Evolutionary conservation across 805 yeast genomes (phyloP).

Genomic region (Saccharomycopsis fodiens): DNA sequence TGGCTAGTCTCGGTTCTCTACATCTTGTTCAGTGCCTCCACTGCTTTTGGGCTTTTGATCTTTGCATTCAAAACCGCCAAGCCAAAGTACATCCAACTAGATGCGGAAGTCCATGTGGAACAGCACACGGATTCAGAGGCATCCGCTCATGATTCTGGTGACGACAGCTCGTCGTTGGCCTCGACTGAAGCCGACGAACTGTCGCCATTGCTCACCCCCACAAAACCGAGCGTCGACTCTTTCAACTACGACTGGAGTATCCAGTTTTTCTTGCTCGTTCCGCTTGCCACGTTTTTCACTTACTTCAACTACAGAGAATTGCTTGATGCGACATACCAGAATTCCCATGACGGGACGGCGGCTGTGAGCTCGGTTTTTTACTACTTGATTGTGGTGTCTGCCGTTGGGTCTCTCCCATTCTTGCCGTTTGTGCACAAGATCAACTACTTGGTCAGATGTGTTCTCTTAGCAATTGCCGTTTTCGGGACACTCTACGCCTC

Average conservation of each 20-base stretch:
- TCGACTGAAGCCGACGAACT: conserved; percentile 2
- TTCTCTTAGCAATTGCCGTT: conserved; percentile 33
- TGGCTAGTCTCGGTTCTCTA: conserved; percentile 34
- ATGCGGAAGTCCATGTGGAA: conserved; percentile 18
- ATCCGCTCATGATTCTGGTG: conserved; percentile 12
- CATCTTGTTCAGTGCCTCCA: conserved; percentile 30
- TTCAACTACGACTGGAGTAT: conserved; percentile 74
- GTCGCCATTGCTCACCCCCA: conserved; percentile 1
- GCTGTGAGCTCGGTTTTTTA: conserved; percentile 35
- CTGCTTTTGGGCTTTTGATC: conserved; percentile 37
- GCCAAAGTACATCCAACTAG: conserved; percentile 14
- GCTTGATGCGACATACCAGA: conserved; percentile 59
- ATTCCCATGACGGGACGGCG: conserved; percentile 55
- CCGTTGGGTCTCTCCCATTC: conserved; percentile 40
- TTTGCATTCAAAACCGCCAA: conserved; percentile 27
- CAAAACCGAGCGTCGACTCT: conserved; percentile 24
- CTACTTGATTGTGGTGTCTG: conserved; percentile 29
- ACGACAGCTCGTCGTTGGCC: conserved; percentile 13
- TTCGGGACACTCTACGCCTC: conserved; percentile 33
- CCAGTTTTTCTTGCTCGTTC: conserved; percentile 64
- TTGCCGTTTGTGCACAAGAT: conserved; percentile 66
- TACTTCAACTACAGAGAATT: conserved; percentile 45
- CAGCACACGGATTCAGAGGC: conserved; percentile 9
- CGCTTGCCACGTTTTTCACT: conserved; percentile 49
- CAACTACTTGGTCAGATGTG: conserved; percentile 41